A percentile compares a stretch with the other conserved stretches of the same genome.
These are phyloP conservation scores for Talaromyces sp. DNA, from an alignment of 2,329 filamentous ascomycete genomes.

Conservation along the genomic window DNA sequence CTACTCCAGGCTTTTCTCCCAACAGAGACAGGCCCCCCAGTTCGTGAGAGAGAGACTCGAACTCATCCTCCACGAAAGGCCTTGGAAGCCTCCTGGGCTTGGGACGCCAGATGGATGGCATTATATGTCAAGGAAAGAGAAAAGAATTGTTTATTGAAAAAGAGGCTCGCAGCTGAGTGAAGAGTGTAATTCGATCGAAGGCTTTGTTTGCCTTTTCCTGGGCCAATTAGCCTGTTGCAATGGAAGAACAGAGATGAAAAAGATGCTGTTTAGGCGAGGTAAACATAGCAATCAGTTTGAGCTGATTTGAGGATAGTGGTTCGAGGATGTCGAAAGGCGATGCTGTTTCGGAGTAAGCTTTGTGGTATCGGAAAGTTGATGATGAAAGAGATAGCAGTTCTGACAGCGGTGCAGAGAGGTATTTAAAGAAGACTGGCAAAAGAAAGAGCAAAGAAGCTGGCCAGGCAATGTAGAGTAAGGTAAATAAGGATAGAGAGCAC, in stretches of 20 bases:
- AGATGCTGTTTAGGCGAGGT: slow-evolving; percentile 20
- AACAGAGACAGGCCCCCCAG: slow-evolving; percentile 31
- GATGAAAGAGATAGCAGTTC: neutral
- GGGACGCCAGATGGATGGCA: slow-evolving; percentile 27
- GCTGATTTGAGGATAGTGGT: slow-evolving; percentile 21
- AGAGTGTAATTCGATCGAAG: neutral
- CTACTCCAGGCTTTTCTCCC: slow-evolving; percentile 30
- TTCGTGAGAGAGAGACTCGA: slow-evolving; percentile 41
- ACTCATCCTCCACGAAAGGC: slow-evolving; percentile 46
- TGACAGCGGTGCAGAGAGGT: neutral
- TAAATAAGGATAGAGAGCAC: neutral
- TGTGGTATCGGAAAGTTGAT: neutral
- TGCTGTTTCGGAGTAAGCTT: neutral
- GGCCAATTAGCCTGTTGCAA: slow-evolving; percentile 24
- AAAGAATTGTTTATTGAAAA: neutral
- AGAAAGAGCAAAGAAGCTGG: neutral
- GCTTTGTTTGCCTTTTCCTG: neutral
- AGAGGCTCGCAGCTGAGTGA: neutral
- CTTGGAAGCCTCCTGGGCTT: slow-evolving; percentile 35
- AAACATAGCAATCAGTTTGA: slow-evolving; percentile 24
- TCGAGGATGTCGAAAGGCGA: neutral
- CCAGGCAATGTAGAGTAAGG: neutral
- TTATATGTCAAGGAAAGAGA: slow-evolving; percentile 16
- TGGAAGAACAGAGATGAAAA: slow-evolving; percentile 22
- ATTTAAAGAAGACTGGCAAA: neutral